A percentile compares a stretch with the other conserved stretches of the same genome.
These are phyloP conservation scores for Talaromyces sp. DNA, from an alignment of 2,329 filamentous ascomycete species.

Conservation along the genomic window DNA sequence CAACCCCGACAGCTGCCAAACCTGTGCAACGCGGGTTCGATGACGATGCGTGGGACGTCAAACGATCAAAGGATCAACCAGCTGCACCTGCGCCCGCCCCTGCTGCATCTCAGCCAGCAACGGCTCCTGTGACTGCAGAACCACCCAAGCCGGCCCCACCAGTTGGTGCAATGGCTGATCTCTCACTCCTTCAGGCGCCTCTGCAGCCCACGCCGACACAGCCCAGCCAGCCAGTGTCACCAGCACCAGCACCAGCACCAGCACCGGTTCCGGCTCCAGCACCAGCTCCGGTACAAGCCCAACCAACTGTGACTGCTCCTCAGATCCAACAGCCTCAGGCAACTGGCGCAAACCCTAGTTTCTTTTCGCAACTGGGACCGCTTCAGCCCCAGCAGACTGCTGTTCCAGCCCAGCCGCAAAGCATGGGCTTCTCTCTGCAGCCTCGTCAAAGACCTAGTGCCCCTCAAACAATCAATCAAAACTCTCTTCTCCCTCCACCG, in stretches of 20 bases:
- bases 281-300: slow-evolving; percentile 34
- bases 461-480: slow-evolving; percentile 57
- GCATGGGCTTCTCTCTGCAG: slow-evolving; percentile 26
- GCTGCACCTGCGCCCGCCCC: slow-evolving; percentile 19
- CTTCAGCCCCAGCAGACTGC: slow-evolving; percentile 25
- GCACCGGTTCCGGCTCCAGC: slow-evolving; percentile 35
- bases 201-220: slow-evolving; percentile 49
- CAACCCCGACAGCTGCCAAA: slow-evolving; percentile 47
- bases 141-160: slow-evolving; percentile 51
- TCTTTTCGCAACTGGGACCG: slow-evolving; percentile 10
- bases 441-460: slow-evolving; percentile 65
- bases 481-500: slow-evolving; percentile 68
- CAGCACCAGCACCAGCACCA: slow-evolving; percentile 33
- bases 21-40: slow-evolving; percentile 66
- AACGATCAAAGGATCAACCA: slow-evolving; percentile 57
- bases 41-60: slow-evolving; percentile 95
- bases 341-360: slow-evolving; percentile 18
- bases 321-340: slow-evolving; percentile 33
- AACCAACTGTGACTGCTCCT: slow-evolving; percentile 37
- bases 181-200: slow-evolving; percentile 59
- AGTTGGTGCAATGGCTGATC: slow-evolving; percentile 65
- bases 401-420: slow-evolving; percentile 7
- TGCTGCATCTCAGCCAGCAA: slow-evolving; percentile 29
- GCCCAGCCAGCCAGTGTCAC: slow-evolving; percentile 46
- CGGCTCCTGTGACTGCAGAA: slow-evolving; percentile 13